Evolutionary conservation across 2,329 filamentous ascomycete species (phyloP).

Genomic region (Talaromyces albobiverticillius): DNA sequence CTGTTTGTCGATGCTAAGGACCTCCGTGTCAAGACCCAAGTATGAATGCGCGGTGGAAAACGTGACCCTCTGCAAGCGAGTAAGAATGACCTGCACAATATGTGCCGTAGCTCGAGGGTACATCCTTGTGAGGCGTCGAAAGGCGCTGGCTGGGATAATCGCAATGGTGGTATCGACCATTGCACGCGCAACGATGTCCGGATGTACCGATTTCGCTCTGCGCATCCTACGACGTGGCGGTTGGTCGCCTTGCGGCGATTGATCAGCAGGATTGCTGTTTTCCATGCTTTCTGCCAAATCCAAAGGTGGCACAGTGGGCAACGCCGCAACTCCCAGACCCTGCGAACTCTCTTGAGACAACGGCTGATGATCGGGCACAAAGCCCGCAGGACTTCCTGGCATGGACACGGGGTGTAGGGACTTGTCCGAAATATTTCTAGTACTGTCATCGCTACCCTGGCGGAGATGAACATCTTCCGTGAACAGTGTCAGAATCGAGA

Average conservation of each 20-base stretch:
- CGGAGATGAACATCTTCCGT: constrained; percentile 88
- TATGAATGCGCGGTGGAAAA: constrained; percentile 94
- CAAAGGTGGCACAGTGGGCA: constrained; percentile 70
- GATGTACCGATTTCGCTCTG: constrained; percentile 74
- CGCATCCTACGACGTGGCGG: constrained; percentile 32
- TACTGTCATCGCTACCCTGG: constrained; percentile 56
- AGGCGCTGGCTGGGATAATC: constrained; percentile 95
- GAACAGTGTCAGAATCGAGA: constrained; percentile 94
- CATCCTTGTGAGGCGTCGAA: constrained; percentile 83
- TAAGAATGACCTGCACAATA: constrained; percentile 96
- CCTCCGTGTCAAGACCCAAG: constrained; percentile 85
- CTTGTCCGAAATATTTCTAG: constrained; percentile 20
- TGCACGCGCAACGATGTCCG: constrained; percentile 93
- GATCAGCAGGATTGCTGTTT: constrained; percentile 20
- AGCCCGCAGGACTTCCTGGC: constrained; percentile 35
- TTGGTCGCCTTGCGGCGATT: constrained; percentile 23
- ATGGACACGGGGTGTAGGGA: constrained; percentile 36
- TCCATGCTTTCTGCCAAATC: constrained; percentile 57
- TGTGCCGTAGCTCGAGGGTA: constrained; percentile 96
- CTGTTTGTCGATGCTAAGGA: constrained; percentile 84
- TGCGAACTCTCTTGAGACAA: constrained; percentile 19
- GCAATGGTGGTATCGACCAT: constrained; percentile 97
- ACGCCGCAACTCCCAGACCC: constrained; percentile 25
- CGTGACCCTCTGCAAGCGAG: constrained; percentile 89
- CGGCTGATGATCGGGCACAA: constrained; percentile 28